These are phyloP conservation scores for Jatropha curcas DNA, from an alignment of 345 rosid species.

Conservation along the genomic window DNA sequence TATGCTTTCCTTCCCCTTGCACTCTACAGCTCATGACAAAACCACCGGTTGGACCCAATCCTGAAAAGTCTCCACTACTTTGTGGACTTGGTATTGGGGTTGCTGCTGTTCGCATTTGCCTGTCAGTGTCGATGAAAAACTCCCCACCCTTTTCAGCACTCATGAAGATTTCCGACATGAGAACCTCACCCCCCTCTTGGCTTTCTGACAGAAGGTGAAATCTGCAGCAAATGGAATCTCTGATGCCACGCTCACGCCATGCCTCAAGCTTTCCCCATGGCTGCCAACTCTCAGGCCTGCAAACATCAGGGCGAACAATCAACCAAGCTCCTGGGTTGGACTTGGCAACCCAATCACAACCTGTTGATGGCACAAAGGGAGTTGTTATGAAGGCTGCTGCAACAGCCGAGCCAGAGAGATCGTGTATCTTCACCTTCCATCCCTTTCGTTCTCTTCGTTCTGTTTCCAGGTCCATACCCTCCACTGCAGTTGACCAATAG, in stretches of 20 bases:
- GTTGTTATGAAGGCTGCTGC: conserved; percentile 98
- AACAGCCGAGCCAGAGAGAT: conserved; percentile 94
- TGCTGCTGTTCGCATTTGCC: conserved; percentile 58
- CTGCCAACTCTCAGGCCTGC: conserved; percentile 87
- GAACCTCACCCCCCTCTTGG: conserved; percentile 72
- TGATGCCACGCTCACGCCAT: conserved; percentile 93
- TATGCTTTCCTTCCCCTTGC: conserved; percentile 87
- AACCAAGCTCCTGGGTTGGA: conserved; percentile 98
- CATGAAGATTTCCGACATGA: conserved; percentile 79
- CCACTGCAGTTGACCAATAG: conserved; percentile 58
- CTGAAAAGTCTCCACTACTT: conserved; percentile 88
- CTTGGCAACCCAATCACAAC: conserved; percentile 97
- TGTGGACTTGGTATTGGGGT: conserved; percentile 88
- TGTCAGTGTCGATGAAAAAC: conserved; percentile 80
- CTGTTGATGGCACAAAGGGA: conserved; percentile 92
- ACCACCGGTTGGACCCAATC: conserved; percentile 60
- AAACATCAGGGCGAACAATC: conserved; percentile 78
- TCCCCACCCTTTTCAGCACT: conserved; percentile 93
- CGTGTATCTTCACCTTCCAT: conserved; percentile 98
- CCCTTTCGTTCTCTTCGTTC: conserved; percentile 93
- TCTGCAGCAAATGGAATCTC: conserved; percentile 84
- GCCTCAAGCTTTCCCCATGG: conserved; percentile 99
- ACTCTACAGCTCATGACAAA: conserved; percentile 93
- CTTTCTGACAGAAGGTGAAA: conserved; percentile 79
- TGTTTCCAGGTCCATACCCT: conserved; percentile 52